These are phyloP conservation scores for Trypanosoma rangeli DNA, from an alignment of 208 protist species.

Conservation along the genomic window DNA sequence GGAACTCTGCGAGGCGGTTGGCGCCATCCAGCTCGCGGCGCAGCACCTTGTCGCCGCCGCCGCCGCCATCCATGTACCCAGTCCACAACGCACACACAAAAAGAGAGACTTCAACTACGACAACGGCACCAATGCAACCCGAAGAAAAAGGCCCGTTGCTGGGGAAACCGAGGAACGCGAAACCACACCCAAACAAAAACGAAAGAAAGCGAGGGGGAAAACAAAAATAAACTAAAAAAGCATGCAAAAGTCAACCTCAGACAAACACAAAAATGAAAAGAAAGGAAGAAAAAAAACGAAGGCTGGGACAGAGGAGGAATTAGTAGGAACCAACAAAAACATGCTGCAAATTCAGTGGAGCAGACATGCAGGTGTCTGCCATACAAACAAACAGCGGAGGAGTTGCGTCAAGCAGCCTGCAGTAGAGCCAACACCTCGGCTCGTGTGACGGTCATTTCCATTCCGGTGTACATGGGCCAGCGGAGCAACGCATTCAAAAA, in stretches of 20 bases:
- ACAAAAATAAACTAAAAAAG: not conserved
- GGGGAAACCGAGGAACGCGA: not conserved
- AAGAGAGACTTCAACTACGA: not conserved
- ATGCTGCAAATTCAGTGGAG: not conserved
- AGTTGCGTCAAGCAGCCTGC: slow-evolving; percentile 31
- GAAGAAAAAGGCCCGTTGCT: not conserved
- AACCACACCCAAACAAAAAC: not conserved
- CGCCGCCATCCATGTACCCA: not conserved
- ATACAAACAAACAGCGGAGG: not conserved
- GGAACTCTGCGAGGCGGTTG: slow-evolving; percentile 21
- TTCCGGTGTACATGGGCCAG: slow-evolving; percentile 58
- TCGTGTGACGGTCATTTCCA: slow-evolving; percentile 40
- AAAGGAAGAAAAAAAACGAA: not conserved
- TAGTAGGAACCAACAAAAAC: slow-evolving; percentile 7
- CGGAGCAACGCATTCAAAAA: slow-evolving; percentile 55
- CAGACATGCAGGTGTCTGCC: not conserved
- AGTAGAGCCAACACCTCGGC: slow-evolving; percentile 48
- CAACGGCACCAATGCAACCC: not conserved
- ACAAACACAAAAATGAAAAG: slow-evolving; percentile 9
- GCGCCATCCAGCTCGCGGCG: slow-evolving; percentile 17
- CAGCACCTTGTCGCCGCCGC: slow-evolving; percentile 2
- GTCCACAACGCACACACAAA: not conserved
- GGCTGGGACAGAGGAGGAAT: slow-evolving; percentile 2
- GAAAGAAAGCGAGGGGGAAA: not conserved
- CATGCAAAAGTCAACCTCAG: not conserved